Evolutionary conservation across 73 alveolate species (phyloP).

Genomic region (Paraurostyla sp.): DNA sequence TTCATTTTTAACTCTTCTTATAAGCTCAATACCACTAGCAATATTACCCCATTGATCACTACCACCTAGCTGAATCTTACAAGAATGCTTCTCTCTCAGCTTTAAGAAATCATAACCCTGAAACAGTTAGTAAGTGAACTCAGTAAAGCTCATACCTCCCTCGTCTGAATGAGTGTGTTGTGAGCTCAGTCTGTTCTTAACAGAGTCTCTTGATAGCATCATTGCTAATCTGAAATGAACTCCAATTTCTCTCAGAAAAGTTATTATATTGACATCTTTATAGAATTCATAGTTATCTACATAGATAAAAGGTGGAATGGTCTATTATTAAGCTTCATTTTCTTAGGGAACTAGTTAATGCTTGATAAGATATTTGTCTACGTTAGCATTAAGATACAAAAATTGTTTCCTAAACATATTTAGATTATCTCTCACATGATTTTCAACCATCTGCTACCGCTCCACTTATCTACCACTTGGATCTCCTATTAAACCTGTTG

Average conservation of each 20-base stretch:
- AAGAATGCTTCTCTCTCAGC: slow-evolving; percentile 17
- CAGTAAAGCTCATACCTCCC: slow-evolving; percentile 75
- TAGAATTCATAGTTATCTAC: slow-evolving; percentile 66
- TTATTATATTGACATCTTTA: slow-evolving; percentile 44
- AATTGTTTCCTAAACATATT: neutral
- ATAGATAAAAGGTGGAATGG: neutral
- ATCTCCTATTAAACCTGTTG: slow-evolving; percentile 79
- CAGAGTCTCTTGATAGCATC: slow-evolving; percentile 64
- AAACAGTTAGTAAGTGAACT: slow-evolving; percentile 65
- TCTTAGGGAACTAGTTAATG: neutral
- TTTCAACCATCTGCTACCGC: slow-evolving; percentile 16
- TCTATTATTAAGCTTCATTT: neutral
- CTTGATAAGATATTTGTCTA: neutral
- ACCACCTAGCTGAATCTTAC: slow-evolving; percentile 71
- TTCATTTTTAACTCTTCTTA: slow-evolving; percentile 49
- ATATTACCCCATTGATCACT: slow-evolving; percentile 80
- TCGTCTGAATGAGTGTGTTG: slow-evolving; percentile 16
- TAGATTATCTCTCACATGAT: slow-evolving; percentile 42
- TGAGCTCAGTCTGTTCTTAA: slow-evolving; percentile 53
- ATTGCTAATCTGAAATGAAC: slow-evolving; percentile 60
- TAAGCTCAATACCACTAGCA: slow-evolving; percentile 70
- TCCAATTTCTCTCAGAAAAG: slow-evolving; percentile 71
- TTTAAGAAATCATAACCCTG: slow-evolving; percentile 69
- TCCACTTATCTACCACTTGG: slow-evolving; percentile 72
- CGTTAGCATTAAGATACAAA: neutral